These are phyloP conservation scores for Diaporthe sp. DNA, from an alignment of 2,329 filamentous ascomycete species.

Conservation along the genomic window DNA sequence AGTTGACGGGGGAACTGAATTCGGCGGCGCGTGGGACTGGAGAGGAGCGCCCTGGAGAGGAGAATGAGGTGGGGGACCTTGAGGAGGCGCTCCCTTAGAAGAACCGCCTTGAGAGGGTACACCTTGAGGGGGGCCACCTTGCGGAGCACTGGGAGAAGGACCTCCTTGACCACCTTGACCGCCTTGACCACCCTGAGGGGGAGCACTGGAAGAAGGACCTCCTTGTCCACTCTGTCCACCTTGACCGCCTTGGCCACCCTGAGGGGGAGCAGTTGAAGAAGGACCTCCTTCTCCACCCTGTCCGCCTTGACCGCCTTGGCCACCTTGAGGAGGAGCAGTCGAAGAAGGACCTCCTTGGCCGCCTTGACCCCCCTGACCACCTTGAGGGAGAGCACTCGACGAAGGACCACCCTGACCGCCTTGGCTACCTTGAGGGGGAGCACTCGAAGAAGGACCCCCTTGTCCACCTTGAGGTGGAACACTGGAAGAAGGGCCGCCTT, in stretches of 20 bases:
- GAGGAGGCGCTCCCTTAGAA: neutral
- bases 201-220: too few species aligned
- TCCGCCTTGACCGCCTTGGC: neutral
- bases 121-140: neutral
- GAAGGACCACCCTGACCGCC: slow-evolving; percentile 4
- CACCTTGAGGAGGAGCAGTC: neutral
- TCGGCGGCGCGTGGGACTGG: neutral
- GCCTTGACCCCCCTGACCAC: neutral
- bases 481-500: slow-evolving; percentile 11
- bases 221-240: too few species aligned
- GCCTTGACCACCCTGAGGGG: neutral
- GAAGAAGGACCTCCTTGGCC: neutral
- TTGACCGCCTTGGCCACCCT: neutral
- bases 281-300: neutral
- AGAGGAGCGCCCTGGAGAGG: slow-evolving; percentile 30
- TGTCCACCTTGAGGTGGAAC: neutral
- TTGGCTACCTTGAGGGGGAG: neutral
- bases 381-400: slow-evolving; percentile 5
- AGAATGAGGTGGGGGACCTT: neutral
- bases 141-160: neutral
- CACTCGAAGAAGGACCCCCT: neutral
- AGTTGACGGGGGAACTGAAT: neutral
- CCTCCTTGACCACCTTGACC: neutral
- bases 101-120: neutral
- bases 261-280: too few species aligned